phyloP scores from a whole-genome alignment of 176 grass and related monocot genomes.

The Elymus sibiricus region DNA sequence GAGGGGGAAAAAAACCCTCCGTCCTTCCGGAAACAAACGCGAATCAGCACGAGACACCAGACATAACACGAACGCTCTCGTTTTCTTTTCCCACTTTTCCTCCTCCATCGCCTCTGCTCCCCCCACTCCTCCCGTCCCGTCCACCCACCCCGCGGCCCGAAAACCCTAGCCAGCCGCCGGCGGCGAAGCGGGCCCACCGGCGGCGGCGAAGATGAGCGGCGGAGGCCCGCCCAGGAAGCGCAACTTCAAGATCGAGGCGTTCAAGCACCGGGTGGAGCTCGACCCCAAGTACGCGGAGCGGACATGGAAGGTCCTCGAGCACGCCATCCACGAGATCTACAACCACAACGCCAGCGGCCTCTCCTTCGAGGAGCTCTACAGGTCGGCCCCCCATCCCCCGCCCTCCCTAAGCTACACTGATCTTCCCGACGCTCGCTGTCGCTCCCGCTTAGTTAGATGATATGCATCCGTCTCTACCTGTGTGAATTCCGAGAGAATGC shows the following conservation, averaged over 20 bases:
- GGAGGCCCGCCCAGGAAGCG: slow-evolving; percentile 60
- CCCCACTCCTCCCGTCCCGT: not conserved
- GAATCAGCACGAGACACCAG: not conserved
- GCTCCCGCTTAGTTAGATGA: not conserved
- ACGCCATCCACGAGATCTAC: slow-evolving; percentile 98
- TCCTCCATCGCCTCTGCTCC: not conserved
- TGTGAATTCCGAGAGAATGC: slow-evolving; percentile 15
- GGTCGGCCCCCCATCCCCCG: slow-evolving; percentile 22
- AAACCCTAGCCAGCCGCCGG: slow-evolving; percentile 27
- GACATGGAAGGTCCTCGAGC: slow-evolving; percentile 87
- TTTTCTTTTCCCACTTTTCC: not conserved
- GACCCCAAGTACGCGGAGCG: slow-evolving; percentile 97
- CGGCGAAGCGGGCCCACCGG: not conserved
- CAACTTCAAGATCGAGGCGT: slow-evolving; percentile 94
- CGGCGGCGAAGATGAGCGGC: slow-evolving; percentile 45
- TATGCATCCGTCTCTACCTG: not conserved
- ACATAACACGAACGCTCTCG: not conserved
- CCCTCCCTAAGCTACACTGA: not conserved
- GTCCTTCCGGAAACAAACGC: not conserved
- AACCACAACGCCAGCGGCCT: slow-evolving; percentile 97
- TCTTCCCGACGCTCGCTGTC: not conserved
- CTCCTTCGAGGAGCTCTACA: slow-evolving; percentile 94
- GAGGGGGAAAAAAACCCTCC: not conserved
- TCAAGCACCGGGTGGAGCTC: slow-evolving; percentile 88
- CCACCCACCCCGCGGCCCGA: slow-evolving; percentile 24